phyloP scores from a whole-genome alignment of 805 yeast genomes.

The Cyberlindnera xishuangbannaensis region DNA sequence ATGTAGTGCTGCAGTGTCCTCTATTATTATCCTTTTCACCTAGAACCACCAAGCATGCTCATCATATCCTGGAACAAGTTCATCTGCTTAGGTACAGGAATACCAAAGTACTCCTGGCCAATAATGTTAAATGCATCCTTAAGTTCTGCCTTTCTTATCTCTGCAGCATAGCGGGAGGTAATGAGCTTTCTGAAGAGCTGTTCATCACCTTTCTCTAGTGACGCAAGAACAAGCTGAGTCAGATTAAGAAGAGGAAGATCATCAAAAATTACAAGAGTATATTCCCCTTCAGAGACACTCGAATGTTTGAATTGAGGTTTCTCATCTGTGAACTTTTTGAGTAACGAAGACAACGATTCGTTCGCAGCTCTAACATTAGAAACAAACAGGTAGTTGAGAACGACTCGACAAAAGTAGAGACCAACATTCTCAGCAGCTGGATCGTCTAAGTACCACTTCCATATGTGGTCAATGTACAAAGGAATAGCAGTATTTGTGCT shows the following conservation, averaged over 20 bases:
- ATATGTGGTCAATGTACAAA: slow-evolving; percentile 37
- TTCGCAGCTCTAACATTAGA: slow-evolving; percentile 58
- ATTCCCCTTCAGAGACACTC: slow-evolving; percentile 26
- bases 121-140: slow-evolving; percentile 44
- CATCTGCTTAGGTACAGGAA: slow-evolving; percentile 44
- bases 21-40: no score
- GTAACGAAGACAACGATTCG: slow-evolving; percentile 33
- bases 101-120: slow-evolving; percentile 59
- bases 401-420: slow-evolving; percentile 46
- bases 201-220: slow-evolving; percentile 49
- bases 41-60: slow-evolving; percentile 57
- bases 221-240: slow-evolving; percentile 55
- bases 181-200: slow-evolving; percentile 50
- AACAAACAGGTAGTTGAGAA: slow-evolving; percentile 67
- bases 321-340: slow-evolving; percentile 7
- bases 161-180: slow-evolving; percentile 41
- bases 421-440: slow-evolving; percentile 27
- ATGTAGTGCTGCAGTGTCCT: no score
- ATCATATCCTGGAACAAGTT: slow-evolving; percentile 69
- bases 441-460: slow-evolving; percentile 39
- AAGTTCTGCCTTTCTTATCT: slow-evolving; percentile 32
- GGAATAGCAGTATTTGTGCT: slow-evolving; percentile 48
- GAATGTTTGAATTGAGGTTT: slow-evolving; percentile 19
- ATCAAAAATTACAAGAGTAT: slow-evolving; percentile 34
- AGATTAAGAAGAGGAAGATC: slow-evolving; percentile 53